Conservation (phyloP, 352 stramenopile species). For the Pythium pectinolyticum region DNA sequence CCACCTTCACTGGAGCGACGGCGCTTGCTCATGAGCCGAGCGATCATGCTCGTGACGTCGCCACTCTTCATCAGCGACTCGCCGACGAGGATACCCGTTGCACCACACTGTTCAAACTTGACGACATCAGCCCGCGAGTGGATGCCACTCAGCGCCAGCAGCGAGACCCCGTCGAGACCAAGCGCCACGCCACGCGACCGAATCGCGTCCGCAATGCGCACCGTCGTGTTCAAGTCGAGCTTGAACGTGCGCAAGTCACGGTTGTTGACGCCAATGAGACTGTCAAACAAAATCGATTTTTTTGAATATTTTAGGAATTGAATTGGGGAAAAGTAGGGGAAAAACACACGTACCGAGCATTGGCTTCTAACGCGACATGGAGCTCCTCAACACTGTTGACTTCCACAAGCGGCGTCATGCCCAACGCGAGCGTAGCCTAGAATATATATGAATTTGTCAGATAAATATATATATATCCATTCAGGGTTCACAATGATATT, state of each 20-base stretch:
- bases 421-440: constrained; percentile 84
- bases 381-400: constrained; percentile 95
- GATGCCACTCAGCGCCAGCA: constrained; percentile 97
- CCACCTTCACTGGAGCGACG: constrained; percentile 35
- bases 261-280: constrained; percentile 98
- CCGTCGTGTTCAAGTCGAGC: constrained; percentile 95
- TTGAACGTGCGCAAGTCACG: constrained; percentile 98
- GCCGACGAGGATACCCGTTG: constrained; percentile 92
- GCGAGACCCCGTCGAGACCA: constrained; percentile 68
- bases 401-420: constrained; percentile 98
- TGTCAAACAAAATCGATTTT: neutral
- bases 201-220: constrained; percentile 87
- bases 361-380: constrained; percentile 90
- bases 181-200: constrained; percentile 66
- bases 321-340: too few species aligned
- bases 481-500: too few species aligned
- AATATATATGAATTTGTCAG: neutral
- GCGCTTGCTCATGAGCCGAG: constrained; percentile 51
- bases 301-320: neutral
- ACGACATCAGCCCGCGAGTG: constrained; percentile 91
- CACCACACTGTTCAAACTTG: constrained; percentile 89
- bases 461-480: too few species aligned
- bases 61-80: constrained; percentile 97
- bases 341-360: constrained; percentile 54
- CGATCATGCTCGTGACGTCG: constrained; percentile 88